A percentile compares a stretch with the other conserved stretches of the same genome.
Evolutionary conservation across 108 stramenopile genomes (phyloP).

Genomic region (Parmales sp.): DNA sequence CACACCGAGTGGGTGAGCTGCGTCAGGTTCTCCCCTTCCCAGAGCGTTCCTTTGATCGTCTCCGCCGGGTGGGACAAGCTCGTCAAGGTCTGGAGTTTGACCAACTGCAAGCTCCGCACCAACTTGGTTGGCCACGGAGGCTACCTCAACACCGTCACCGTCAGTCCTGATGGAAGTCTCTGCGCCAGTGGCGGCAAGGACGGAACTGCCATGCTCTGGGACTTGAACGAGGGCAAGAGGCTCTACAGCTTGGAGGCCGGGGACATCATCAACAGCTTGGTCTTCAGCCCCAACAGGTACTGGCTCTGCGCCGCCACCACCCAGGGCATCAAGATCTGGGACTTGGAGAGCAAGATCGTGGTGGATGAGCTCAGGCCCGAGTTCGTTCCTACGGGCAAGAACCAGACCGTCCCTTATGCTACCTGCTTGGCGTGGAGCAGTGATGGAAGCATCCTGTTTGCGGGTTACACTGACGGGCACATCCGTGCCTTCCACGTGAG

Average conservation of each 20-base stretch:
- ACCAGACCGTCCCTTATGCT: conserved; percentile 72
- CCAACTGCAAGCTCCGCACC: conserved; percentile 97
- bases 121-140: conserved; percentile 98
- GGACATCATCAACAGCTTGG: conserved; percentile 95
- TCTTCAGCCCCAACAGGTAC: conserved; percentile 99
- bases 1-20: conserved; percentile 99
- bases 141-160: conserved; percentile 99
- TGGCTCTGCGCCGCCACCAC: conserved; percentile 99
- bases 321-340: conserved; percentile 99
- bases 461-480: conserved; percentile 90
- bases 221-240: conserved; percentile 98
- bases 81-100: conserved; percentile 98
- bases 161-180: conserved; percentile 96
- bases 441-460: conserved; percentile 92
- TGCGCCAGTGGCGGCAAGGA: conserved; percentile 99
- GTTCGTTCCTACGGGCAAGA: conserved; percentile 45
- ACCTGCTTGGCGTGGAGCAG: conserved; percentile 94
- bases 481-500: conserved; percentile 76
- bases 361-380: conserved; percentile 91
- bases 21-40: conserved; percentile 94
- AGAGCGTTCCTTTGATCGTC: conserved; percentile 88
- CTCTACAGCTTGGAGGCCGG: conserved; percentile 97
- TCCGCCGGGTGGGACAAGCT: conserved; percentile 98
- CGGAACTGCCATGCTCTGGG: conserved; percentile 99
- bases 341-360: conserved; percentile 93